A percentile compares a stretch with the other conserved stretches of the same genome.
These are phyloP conservation scores for Puccinellia tenuiflora DNA, from an alignment of 176 grass and related monocot genomes.

Conservation along the genomic window DNA sequence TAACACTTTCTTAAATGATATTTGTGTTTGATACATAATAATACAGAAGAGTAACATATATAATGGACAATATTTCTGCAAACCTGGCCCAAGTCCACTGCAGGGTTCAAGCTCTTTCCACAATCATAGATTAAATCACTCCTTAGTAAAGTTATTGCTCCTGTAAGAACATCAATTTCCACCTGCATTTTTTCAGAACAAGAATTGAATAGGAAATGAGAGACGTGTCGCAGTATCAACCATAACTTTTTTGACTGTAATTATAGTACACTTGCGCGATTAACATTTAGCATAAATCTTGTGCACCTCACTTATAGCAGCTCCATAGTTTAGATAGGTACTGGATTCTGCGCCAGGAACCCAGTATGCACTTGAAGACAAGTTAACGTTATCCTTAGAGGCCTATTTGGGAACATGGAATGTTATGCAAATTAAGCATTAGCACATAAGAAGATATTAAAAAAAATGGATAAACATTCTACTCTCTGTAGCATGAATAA, in stretches of 20 bases:
- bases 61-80: neutral
- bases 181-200: conserved; percentile 33
- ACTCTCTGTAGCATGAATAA: neutral
- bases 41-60: conserved; percentile 7
- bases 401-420: conserved; percentile 29
- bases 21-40: neutral
- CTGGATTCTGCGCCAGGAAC: conserved; percentile 35
- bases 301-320: conserved; percentile 49
- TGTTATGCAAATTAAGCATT: neutral
- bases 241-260: conserved; percentile 1
- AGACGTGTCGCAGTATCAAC: neutral
- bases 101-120: conserved; percentile 74
- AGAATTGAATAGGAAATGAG: conserved; percentile 2
- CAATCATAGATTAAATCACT: conserved; percentile 66
- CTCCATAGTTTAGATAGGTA: conserved; percentile 66
- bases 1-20: neutral
- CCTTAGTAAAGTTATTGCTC: conserved; percentile 49
- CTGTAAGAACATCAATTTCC: conserved; percentile 64
- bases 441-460: neutral
- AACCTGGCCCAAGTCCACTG: conserved; percentile 73
- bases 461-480: neutral
- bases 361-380: conserved; percentile 62
- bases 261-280: neutral
- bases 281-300: neutral
- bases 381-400: conserved; percentile 34